phyloP scores from a whole-genome alignment of 2,329 filamentous ascomycete species.

The Scopulariopsis brevicaulis region DNA sequence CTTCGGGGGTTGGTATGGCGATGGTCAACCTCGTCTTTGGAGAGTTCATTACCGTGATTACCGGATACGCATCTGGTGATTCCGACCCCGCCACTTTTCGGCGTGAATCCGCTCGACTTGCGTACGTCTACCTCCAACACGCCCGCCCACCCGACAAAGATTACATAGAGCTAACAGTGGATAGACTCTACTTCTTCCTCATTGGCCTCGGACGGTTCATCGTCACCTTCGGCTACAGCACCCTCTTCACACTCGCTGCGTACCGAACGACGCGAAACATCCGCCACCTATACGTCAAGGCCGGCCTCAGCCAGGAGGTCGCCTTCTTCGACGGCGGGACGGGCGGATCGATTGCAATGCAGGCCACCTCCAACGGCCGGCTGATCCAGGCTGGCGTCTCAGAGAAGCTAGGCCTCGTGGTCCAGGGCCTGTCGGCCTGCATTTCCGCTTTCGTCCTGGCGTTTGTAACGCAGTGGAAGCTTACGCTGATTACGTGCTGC shows the following conservation, averaged over 20 bases:
- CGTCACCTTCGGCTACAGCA: too few relatives aligned
- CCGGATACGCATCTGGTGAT: too few relatives aligned
- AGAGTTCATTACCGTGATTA: too few relatives aligned
- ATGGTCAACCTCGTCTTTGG: too few relatives aligned
- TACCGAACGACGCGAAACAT: conserved; percentile 27
- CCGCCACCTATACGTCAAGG: conserved; percentile 22
- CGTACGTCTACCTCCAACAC: too few relatives aligned
- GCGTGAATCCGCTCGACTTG: too few relatives aligned
- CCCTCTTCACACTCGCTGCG: conserved; percentile 25
- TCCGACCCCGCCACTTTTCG: too few relatives aligned
- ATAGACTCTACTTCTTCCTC: too few relatives aligned
- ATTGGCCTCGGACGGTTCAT: too few relatives aligned
- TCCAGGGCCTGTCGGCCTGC: conserved; percentile 27
- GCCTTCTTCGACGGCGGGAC: conserved; percentile 38
- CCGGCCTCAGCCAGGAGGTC: conserved; percentile 35
- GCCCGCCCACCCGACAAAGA: too few relatives aligned
- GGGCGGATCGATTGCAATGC: conserved; percentile 25
- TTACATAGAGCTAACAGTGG: too few relatives aligned
- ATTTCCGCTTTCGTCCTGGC: conserved; percentile 26
- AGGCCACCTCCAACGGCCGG: conserved; percentile 35
- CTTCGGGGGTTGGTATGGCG: too few relatives aligned
- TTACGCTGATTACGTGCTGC: conserved; percentile 28
- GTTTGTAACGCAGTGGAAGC: conserved; percentile 26
- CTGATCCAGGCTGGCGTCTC: conserved; percentile 31
- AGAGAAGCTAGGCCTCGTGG: conserved; percentile 29